phyloP scores from a whole-genome alignment of 768 basidiomycete species.

The Collybia sp. region DNA sequence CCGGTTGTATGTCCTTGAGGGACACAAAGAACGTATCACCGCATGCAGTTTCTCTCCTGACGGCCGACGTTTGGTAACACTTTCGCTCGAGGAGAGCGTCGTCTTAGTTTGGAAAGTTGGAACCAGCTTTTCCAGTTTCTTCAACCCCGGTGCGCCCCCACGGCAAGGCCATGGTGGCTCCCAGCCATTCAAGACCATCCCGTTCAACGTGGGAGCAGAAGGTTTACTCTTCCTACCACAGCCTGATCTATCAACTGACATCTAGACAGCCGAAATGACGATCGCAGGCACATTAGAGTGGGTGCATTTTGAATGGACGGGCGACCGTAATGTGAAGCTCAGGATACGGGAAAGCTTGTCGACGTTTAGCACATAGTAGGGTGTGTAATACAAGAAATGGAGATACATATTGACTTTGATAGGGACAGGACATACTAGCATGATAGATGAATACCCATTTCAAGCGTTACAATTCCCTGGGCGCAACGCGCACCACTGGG shows the following conservation, averaged over 20 bases:
- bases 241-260: background rate
- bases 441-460: too few relatives aligned
- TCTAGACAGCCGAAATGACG: conserved; percentile 30
- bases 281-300: conserved; percentile 61
- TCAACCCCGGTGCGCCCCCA: conserved; percentile 88
- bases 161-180: conserved; percentile 81
- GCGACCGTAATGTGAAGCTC: conserved; percentile 77
- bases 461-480: conserved; percentile 26
- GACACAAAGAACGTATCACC: conserved; percentile 76
- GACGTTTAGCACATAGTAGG: conserved; percentile 73
- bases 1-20: conserved; percentile 90
- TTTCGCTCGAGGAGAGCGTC: conserved; percentile 79
- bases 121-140: conserved; percentile 81
- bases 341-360: conserved; percentile 78
- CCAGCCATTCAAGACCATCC: conserved; percentile 83
- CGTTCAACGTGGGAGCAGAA: conserved; percentile 80
- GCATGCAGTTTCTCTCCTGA: conserved; percentile 94
- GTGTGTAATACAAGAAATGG: background rate
- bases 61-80: conserved; percentile 81
- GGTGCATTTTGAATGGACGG: conserved; percentile 81
- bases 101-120: conserved; percentile 98
- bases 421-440: too few relatives aligned
- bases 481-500: conserved; percentile 67
- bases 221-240: conserved; percentile 40
- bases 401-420: too few relatives aligned